Base-by-base conservation (phyloP, 1,139 yeast species). In the Yamadazyma dushanensis region DNA sequence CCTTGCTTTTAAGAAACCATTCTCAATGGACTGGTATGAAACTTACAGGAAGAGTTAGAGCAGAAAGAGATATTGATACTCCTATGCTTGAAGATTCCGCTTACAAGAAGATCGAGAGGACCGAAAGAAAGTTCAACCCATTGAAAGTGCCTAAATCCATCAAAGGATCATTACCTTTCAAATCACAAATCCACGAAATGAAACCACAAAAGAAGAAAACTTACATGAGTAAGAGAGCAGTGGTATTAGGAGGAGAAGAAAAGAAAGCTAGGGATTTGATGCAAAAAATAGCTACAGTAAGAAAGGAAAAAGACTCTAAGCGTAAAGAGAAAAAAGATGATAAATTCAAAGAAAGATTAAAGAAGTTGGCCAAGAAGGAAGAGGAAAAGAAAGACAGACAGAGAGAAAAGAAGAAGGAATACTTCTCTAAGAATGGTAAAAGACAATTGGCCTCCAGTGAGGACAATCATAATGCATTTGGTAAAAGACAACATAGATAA, bases 1-100 rank as follows among this genome's bases (percentile, higher is more conserved):
- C 98, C 1, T 70, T 90, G 52, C 71, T 94, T 50, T 62, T 88
- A 40, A 62, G 69, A 28, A 76, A 87, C 47, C 94, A 92, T 63
- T 69, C 74, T 21, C 86, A 86, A 54, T 94, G 99, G 99, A 78
- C 77, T 54, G 99, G 99, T 46, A 89, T 94, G 95, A 78, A 95
- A 56, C 70, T 90, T 43, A 92, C 97, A 0, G 98, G 98, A 39
- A 84, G 83, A 56, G 90, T 94, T 25, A 77, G 98, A 51, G 94
- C 94, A 18, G 95, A 77, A 21, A 62, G 76, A 48, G 77, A 76
- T 18, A 57, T 89, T 33, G 76, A 76, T 13, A 78, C 92, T 0
- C 94, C 94, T 37, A 55, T 76, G 54, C 72, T 70, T 56, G 75
- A 76, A 41, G 96, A 73, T 58, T 79, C 81, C 64, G 78, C 80